Base-by-base conservation (phyloP, 805 yeast genomes). In the Candida broadrunensis region DNA sequence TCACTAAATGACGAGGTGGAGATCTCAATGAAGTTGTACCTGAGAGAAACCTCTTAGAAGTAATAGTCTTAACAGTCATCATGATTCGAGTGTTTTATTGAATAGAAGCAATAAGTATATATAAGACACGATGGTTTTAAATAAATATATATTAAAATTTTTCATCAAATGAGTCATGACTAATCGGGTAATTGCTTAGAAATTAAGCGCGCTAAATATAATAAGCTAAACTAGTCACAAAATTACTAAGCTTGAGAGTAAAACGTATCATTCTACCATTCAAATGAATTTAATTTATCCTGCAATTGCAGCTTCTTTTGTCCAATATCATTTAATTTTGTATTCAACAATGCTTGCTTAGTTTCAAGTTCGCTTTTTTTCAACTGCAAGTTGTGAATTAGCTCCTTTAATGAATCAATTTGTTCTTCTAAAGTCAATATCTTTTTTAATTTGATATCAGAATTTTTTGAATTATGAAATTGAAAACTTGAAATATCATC, bases 1-100 rank as follows among this genome's bases (percentile, higher is more conserved):
- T 85, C 17, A 87, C 75, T 56, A 93, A 72, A 61, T 91, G 97
- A 61, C 95, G 79, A 19, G 74, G 74, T 5, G 32, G 5, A 2
- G 50, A 33, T n/a, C 19, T 39, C 13, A 45, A 38, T 6, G 39
- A 13, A 11, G 29, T 18, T 3, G 48, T 39, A 15, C 38, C 31
- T 2, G 50, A 43, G 17, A 48, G 34, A 7, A 39, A 37, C 30
- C 46, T 46, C 29, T 41, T 47, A 7, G 41, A 35, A 27, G 43
- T 32, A 13, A 44, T 27, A 11, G 51, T 27, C 36, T 42, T 46
- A 17, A 41, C 44, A 16, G 45, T 24, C 25, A 37, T 35, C 41
- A 41, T 37, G 5, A 30, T n/a, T 5, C 5, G 25, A 21, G 11
- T 21, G 9, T 21, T 7, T 21, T 21, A 21, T 21, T 21, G 11